These are phyloP conservation scores for Ceratobasidium sp. DNA, from an alignment of 1,284 basidiomycete genomes.

Conservation along the genomic window DNA sequence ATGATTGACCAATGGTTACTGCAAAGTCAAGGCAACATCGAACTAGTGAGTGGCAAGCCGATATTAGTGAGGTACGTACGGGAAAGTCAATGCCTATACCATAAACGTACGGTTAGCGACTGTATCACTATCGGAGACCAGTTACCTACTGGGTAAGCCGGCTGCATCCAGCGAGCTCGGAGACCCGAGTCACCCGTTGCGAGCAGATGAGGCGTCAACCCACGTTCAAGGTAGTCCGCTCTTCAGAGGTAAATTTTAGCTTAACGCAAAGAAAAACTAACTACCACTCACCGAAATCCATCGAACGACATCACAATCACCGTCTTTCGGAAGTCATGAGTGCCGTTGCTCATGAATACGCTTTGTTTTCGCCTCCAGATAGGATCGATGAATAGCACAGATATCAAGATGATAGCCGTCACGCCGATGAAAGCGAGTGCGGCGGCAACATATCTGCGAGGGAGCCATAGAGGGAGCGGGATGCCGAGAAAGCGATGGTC, in stretches of 20 bases:
- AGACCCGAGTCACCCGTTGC: constrained; percentile 82
- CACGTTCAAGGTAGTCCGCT: constrained; percentile 85
- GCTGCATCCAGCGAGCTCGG: constrained; percentile 86
- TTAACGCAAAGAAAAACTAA: not conserved
- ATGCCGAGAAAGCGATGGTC: constrained; percentile 34
- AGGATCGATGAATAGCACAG: constrained; percentile 35
- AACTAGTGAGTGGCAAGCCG: not conserved
- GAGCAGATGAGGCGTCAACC: constrained; percentile 82
- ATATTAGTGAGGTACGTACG: constrained; percentile 65
- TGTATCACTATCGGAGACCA: not conserved
- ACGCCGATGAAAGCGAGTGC: constrained; percentile 14
- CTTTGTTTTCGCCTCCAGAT: constrained; percentile 34
- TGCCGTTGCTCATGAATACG: constrained; percentile 67
- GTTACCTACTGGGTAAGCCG: constrained; percentile 82
- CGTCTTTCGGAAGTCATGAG: constrained; percentile 80
- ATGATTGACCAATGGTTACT: constrained; percentile 90
- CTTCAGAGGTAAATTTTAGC: constrained; percentile 59
- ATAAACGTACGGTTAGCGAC: not conserved
- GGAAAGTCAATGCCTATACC: constrained; percentile 85
- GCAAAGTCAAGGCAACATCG: constrained; percentile 15
- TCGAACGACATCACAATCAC: constrained; percentile 89
- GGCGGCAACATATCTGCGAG: constrained; percentile 36
- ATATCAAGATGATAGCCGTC: constrained; percentile 15
- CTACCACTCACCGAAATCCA: constrained; percentile 73
- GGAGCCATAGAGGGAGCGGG: constrained; percentile 28